These are phyloP conservation scores for Ogataea wickerhamii DNA, from an alignment of 805 yeast genomes.

Conservation along the genomic window DNA sequence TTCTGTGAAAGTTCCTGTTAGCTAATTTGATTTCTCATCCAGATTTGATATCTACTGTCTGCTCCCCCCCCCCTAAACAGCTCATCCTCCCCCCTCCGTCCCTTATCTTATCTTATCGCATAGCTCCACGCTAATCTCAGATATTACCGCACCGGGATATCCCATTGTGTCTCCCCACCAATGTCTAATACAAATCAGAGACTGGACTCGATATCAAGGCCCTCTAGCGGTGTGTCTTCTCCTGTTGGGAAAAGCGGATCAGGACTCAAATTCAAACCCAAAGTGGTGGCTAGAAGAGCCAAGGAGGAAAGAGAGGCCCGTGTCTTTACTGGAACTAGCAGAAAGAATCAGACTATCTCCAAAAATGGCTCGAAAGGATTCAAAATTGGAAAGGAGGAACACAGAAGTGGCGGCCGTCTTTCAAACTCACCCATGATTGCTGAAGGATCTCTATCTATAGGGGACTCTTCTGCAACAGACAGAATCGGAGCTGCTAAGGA, in stretches of 20 bases:
- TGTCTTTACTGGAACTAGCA: constrained; percentile 51
- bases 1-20: too few relatives aligned
- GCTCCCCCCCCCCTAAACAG: too few relatives aligned
- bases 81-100: too few relatives aligned
- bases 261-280: constrained; percentile 76
- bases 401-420: constrained; percentile 34
- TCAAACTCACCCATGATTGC: constrained; percentile 60
- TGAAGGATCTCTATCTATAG: constrained; percentile 71
- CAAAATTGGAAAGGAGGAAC: constrained; percentile 22
- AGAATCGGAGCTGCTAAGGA: too few relatives aligned
- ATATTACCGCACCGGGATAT: too few relatives aligned
- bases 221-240: constrained; percentile 18
- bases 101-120: too few relatives aligned
- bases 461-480: constrained; percentile 40
- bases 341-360: constrained; percentile 20
- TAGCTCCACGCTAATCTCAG: too few relatives aligned
- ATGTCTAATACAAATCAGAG: constrained; percentile 27
- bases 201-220: constrained; percentile 38
- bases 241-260: constrained; percentile 36
- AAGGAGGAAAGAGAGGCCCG: constrained; percentile 80
- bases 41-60: too few relatives aligned
- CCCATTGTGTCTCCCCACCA: too few relatives aligned
- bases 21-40: too few relatives aligned
- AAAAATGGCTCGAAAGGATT: neutral
- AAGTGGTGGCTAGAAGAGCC: constrained; percentile 77